phyloP scores from a whole-genome alignment of 176 grass and related monocot species.

The Oropetium thomaeum region DNA sequence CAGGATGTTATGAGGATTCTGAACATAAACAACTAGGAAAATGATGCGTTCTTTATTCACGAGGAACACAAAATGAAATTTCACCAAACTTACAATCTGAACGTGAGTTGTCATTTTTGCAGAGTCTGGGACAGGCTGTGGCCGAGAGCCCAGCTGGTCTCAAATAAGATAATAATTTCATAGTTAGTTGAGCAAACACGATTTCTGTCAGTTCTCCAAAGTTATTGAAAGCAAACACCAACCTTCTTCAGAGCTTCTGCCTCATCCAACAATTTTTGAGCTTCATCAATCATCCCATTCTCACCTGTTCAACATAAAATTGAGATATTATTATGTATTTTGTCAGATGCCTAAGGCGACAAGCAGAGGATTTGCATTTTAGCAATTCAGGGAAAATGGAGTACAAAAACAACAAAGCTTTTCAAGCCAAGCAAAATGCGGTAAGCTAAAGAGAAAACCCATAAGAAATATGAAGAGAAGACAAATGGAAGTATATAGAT shows the following conservation, averaged over 20 bases:
- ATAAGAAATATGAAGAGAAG: neutral
- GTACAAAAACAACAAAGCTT: constrained; percentile 41
- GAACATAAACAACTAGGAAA: neutral
- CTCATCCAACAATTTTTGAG: constrained; percentile 90
- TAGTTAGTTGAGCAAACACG: neutral
- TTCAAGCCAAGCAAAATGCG: neutral
- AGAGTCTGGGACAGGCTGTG: constrained; percentile 55
- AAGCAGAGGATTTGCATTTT: neutral
- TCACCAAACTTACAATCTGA: constrained; percentile 73
- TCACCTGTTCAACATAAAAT: constrained; percentile 61
- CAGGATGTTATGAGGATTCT: neutral
- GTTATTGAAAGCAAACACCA: constrained; percentile 24
- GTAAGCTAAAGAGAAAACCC: neutral
- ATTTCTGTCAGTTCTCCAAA: constrained; percentile 15
- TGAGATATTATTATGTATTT: constrained; percentile 9
- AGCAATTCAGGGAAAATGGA: constrained; percentile 10
- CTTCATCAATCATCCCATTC: constrained; percentile 87
- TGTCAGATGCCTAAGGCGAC: neutral
- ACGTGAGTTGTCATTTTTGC: constrained; percentile 77
- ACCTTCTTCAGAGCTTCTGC: constrained; percentile 98
- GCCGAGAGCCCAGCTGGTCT: constrained; percentile 59
- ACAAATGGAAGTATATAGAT: neutral
- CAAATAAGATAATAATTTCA: constrained; percentile 17
- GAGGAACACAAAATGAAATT: neutral
- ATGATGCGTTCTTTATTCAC: constrained; percentile 9